These are phyloP conservation scores for Theobroma grandiflorum DNA, from an alignment of 441 rosid genomes.

Conservation along the genomic window DNA sequence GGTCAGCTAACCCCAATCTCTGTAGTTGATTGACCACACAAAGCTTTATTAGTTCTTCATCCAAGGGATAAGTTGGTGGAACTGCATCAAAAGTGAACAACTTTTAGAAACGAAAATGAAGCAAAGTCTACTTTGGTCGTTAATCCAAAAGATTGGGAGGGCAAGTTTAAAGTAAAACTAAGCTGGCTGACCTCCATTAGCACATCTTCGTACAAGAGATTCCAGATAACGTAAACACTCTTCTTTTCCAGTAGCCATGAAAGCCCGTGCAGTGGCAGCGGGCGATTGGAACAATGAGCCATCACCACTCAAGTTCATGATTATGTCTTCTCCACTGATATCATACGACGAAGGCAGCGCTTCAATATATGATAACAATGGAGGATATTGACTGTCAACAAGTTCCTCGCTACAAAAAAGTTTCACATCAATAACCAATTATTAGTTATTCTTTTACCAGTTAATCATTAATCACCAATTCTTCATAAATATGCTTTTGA, in stretches of 20 bases:
- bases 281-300: conserved; percentile 75
- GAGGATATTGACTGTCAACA: conserved; percentile 35
- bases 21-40: conserved; percentile 55
- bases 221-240: conserved; percentile 50
- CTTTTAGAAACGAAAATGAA: too few species aligned
- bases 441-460: too few species aligned
- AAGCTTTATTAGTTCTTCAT: conserved; percentile 59
- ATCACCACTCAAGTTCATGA: conserved; percentile 35
- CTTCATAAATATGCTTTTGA: too few species aligned
- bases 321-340: conserved; percentile 34
- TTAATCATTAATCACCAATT: too few species aligned
- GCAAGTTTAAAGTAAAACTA: not conserved
- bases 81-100: conserved; percentile 35
- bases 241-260: conserved; percentile 54
- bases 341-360: conserved; percentile 38
- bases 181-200: conserved; percentile 50
- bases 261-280: conserved; percentile 68
- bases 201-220: conserved; percentile 42
- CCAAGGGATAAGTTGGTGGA: conserved; percentile 53
- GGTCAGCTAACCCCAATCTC: conserved; percentile 57
- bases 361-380: conserved; percentile 56
- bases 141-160: not conserved
- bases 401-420: conserved; percentile 43
- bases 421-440: not conserved
- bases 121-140: too few species aligned